Base-by-base conservation (phyloP, 139 green algal species). In the Medakamo hakoo region DNA sequence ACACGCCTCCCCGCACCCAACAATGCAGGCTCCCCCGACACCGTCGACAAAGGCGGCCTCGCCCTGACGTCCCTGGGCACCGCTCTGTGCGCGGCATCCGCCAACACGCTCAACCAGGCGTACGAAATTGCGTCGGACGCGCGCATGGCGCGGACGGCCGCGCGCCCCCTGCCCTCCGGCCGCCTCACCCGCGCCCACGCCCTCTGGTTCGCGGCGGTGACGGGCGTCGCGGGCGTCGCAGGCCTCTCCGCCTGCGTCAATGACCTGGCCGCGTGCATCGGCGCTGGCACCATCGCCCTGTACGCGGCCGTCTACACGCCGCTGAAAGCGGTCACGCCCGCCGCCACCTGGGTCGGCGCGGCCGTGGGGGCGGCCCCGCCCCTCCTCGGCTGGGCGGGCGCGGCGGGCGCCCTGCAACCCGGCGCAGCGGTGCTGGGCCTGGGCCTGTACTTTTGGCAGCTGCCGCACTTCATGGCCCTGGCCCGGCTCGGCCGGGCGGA, bases 391-490 rank as follows among this genome's bases (percentile, higher is more conserved):
- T 98, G 88, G 88, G 82, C 91, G 19, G 82, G 81, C 25, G 91
- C 90, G 21, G 30, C 78, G 2, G 80, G 84, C 2, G 28, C 68
- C 16, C 67, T 91, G 30, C 75, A 89, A 18, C 57, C 60, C 25
- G 71, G 74, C 18, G 68, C 81, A 26, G 60, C 60, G 18, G 76
- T 96, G 27, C 83, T 97, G 57, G 89, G 84, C 0, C 77, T 76
- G 0, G 80, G 78, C 20, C 80, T 99, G 2, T 98, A 97, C 80
- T 92, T 90, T 60, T 99, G 93, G 93, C 83, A 90, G 70, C 84
- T 98, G 76, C 92, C 93, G 23, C 93, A 99, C 78, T 99, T 99
- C 73, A 83, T 99, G 73, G 79, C 93, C 2, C 79, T 99, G 5
- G 88, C 93, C 21, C 97, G 88, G 87, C 71, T 98, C 68, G 96